Evolutionary conservation across 257 asterid genomes (phyloP).

Genomic region (Cynanchum wilfordii): DNA sequence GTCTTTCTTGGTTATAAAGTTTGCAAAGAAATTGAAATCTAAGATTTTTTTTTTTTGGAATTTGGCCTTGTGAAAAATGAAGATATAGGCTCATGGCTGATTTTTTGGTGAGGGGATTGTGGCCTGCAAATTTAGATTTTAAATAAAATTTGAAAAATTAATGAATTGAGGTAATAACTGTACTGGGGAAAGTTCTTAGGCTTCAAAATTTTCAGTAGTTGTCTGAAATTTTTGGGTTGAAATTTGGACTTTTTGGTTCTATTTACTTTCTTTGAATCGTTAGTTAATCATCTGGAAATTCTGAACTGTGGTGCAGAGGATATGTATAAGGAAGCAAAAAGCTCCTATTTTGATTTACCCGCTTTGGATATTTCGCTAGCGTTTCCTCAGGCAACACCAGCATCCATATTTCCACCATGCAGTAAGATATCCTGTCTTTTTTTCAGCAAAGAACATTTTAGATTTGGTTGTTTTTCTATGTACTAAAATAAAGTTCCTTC

Average conservation of each 20-base stretch:
- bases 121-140: not conserved
- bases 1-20: not conserved
- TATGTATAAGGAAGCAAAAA: slow-evolving; percentile 47
- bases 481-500: not conserved
- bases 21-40: not conserved
- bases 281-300: not conserved
- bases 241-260: not conserved
- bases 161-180: not conserved
- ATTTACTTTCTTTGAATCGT: slow-evolving; percentile 5
- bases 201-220: not conserved
- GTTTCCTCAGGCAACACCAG: slow-evolving; percentile 98
- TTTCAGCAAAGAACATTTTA: not conserved
- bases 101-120: not conserved
- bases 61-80: not conserved
- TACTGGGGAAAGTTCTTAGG: not conserved
- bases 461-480: not conserved
- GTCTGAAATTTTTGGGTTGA: not conserved
- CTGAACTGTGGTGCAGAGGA: slow-evolving; percentile 39
- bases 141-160: not conserved
- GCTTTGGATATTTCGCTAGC: slow-evolving; percentile 76
- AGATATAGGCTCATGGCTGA: not conserved
- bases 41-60: not conserved
- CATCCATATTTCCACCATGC: slow-evolving; percentile 75
- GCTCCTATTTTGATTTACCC: slow-evolving; percentile 66
- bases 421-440: slow-evolving; percentile 33